Evolutionary conservation across 495 filamentous ascomycete genomes (phyloP).

Genomic region (Letharia columbiana): DNA sequence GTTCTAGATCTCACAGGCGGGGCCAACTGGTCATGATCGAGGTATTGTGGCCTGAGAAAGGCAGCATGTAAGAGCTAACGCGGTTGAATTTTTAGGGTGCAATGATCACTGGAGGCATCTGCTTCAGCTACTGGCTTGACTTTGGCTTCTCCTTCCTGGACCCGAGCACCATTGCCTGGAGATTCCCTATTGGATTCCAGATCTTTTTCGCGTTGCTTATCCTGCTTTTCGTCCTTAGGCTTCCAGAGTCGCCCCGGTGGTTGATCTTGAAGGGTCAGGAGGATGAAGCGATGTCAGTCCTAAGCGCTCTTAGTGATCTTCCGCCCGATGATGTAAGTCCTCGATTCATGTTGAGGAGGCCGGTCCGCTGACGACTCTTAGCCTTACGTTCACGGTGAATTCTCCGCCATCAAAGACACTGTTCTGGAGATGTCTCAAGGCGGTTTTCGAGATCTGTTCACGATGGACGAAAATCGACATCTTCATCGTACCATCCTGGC

Average conservation of each 20-base stretch:
- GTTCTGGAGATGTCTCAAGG: constrained; percentile 63
- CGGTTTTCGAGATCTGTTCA: constrained; percentile 60
- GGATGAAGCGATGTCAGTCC: constrained; percentile 55
- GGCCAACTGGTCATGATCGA: constrained; percentile 77
- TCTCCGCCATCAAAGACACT: constrained; percentile 65
- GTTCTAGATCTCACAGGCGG: constrained; percentile 61
- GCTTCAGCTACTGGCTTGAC: constrained; percentile 68
- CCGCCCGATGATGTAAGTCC: constrained; percentile 36
- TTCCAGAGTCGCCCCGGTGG: constrained; percentile 71
- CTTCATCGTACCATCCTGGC: constrained; percentile 63
- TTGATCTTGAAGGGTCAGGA: constrained; percentile 53
- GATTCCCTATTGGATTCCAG: constrained; percentile 68
- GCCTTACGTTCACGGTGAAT: constrained; percentile 51
- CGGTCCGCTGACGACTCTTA: not conserved
- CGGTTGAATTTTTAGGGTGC: constrained; percentile 34
- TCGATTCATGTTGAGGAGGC: not conserved
- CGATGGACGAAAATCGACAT: constrained; percentile 61
- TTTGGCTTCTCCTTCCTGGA: constrained; percentile 60
- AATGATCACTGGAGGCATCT: constrained; percentile 64
- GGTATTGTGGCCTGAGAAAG: constrained; percentile 16
- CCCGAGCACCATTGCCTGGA: constrained; percentile 57
- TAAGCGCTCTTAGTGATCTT: constrained; percentile 51
- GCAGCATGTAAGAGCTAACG: not conserved
- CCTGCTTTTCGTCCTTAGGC: constrained; percentile 49
- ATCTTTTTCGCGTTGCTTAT: constrained; percentile 58